phyloP scores from a whole-genome alignment of 2,329 filamentous ascomycete genomes.

The Coniella lustricola region DNA sequence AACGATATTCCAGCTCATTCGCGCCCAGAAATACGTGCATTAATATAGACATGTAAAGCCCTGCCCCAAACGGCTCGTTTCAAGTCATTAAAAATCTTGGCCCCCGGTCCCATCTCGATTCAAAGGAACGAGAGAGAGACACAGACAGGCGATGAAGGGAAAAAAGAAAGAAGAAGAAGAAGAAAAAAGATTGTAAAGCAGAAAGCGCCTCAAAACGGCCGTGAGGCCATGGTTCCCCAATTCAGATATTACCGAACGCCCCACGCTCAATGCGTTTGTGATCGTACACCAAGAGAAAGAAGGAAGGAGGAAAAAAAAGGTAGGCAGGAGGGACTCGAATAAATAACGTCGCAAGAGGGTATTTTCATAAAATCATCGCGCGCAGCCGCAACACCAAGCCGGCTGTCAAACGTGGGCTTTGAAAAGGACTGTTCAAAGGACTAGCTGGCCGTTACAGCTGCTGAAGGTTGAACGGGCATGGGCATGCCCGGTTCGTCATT shows the following conservation, averaged over 20 bases:
- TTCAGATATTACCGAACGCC: constrained; percentile 9
- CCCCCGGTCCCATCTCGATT: no score
- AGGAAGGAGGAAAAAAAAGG: neutral
- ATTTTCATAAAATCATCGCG: constrained; percentile 16
- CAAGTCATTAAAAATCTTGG: no score
- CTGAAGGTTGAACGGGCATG: constrained; percentile 7
- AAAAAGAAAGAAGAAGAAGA: neutral
- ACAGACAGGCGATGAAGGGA: neutral
- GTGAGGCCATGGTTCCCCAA: neutral
- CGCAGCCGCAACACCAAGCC: constrained; percentile 5
- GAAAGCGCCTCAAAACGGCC: neutral
- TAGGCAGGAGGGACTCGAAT: no score
- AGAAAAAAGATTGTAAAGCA: neutral
- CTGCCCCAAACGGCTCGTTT: no score
- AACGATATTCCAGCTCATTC: no score
- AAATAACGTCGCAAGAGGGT: constrained; percentile 7
- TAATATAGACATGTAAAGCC: no score
- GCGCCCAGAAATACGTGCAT: no score
- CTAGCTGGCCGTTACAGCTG: constrained; percentile 7
- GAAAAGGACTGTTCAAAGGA: neutral
- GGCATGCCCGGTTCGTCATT: constrained; percentile 6
- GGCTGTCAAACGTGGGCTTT: neutral
- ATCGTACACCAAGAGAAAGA: constrained; percentile 1
- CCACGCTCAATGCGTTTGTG: constrained; percentile 12
- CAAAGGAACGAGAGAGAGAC: no score